Percentiles rank a stretch among this genome's conserved stretches.
Conservation (phyloP, 169 alveolate species). For the Cryptosporidium baileyi region DNA sequence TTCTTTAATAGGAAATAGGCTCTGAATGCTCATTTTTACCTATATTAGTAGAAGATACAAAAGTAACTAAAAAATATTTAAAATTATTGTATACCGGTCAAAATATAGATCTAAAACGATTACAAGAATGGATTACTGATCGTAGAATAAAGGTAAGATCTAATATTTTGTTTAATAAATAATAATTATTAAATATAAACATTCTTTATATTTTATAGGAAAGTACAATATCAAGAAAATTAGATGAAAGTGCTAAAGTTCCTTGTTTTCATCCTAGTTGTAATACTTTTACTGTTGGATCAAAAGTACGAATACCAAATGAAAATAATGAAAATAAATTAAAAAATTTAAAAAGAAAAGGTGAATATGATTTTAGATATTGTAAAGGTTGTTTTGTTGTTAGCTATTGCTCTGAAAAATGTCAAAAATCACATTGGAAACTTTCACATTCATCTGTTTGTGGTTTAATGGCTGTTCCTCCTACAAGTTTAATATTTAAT, state of each 20-base stretch:
- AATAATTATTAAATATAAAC: not conserved
- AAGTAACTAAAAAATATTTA: constrained; percentile 19
- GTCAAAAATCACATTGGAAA: constrained; percentile 66
- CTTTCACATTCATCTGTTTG: constrained; percentile 58
- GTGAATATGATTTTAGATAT: constrained; percentile 59
- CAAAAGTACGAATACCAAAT: constrained; percentile 7
- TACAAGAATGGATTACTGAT: constrained; percentile 68
- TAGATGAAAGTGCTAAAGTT: constrained; percentile 55
- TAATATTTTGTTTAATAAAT: not conserved
- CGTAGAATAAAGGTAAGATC: constrained; percentile 57
- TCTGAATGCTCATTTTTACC: constrained; percentile 8
- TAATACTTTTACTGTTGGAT: constrained; percentile 50
- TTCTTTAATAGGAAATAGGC: constrained; percentile 30
- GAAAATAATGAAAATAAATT: not conserved
- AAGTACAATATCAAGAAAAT: constrained; percentile 30
- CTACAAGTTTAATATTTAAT: constrained; percentile 39
- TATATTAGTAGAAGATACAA: constrained; percentile 35
- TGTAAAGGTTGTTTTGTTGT: constrained; percentile 61
- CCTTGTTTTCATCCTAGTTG: constrained; percentile 68
- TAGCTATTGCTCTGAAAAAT: constrained; percentile 58
- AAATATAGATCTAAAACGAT: constrained; percentile 14
- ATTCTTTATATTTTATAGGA: not conserved
- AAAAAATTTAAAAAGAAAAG: not conserved
- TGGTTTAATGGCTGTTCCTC: constrained; percentile 64
- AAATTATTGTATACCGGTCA: constrained; percentile 13